A percentile compares a stretch with the other conserved stretches of the same genome.
phyloP scores from a whole-genome alignment of 2,329 filamentous ascomycete species.

The Orbilia brochopaga region DNA sequence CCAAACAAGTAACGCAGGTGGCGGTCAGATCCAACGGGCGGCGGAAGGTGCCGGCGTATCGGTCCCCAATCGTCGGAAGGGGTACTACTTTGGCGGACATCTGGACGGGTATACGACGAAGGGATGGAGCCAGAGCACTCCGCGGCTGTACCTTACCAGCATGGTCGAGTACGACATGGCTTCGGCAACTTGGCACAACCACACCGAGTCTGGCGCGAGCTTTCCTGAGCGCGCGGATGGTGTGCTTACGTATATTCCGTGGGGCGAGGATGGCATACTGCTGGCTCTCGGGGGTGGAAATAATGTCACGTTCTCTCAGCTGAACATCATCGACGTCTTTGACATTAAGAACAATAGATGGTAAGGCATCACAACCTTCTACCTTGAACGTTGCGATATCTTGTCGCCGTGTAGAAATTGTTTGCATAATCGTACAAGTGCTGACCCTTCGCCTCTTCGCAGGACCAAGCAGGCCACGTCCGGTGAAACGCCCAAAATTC shows the following conservation, averaged over 20 bases:
- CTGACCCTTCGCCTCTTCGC: neutral
- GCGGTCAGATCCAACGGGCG: constrained; percentile 65
- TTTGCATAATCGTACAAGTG: too few species aligned
- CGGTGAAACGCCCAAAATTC: constrained; percentile 66
- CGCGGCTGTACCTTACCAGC: constrained; percentile 73
- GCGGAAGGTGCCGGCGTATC: constrained; percentile 76
- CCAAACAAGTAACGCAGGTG: constrained; percentile 19
- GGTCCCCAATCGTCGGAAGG: constrained; percentile 71
- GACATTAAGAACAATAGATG: constrained; percentile 73
- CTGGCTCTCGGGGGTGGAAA: constrained; percentile 78
- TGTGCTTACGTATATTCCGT: constrained; percentile 75
- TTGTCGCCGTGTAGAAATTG: too few species aligned
- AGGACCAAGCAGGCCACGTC: constrained; percentile 67
- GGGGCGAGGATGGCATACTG: constrained; percentile 75
- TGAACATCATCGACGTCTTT: constrained; percentile 80
- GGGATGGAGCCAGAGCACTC: constrained; percentile 71
- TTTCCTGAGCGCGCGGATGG: constrained; percentile 79
- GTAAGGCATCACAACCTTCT: constrained; percentile 62
- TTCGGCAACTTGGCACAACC: constrained; percentile 73
- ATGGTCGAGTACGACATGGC: constrained; percentile 73
- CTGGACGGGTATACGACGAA: constrained; percentile 68
- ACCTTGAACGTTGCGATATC: too few species aligned
- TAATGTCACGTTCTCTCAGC: constrained; percentile 70
- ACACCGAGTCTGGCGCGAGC: constrained; percentile 70
- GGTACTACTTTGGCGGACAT: constrained; percentile 81